Percentiles rank a stretch among this genome's conserved stretches.
Evolutionary conservation across 2,329 filamentous ascomycete genomes (phyloP).

Genomic region (Plectosphaerella plurivora): DNA sequence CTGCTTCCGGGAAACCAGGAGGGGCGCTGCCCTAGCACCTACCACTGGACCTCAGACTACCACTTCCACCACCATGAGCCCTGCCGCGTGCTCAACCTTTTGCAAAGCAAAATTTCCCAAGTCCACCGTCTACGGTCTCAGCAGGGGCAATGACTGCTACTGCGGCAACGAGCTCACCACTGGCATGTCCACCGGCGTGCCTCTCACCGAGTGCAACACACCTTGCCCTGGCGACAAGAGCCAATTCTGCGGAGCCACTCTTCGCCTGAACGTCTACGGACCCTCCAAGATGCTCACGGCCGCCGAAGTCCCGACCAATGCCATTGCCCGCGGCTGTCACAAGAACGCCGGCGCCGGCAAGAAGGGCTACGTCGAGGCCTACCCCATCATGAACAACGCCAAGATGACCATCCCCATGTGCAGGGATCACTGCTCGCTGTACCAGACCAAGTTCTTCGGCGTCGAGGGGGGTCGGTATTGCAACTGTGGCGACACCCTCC

Average conservation of each 20-base stretch:
- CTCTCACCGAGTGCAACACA: background rate
- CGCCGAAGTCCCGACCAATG: slow-evolving; percentile 7
- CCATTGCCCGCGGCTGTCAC: slow-evolving; percentile 6
- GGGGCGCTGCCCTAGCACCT: too few species aligned
- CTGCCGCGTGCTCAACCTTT: too few species aligned
- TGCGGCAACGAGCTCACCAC: slow-evolving; percentile 16
- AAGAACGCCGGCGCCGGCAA: slow-evolving; percentile 1
- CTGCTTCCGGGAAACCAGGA: too few species aligned
- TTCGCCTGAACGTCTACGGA: background rate
- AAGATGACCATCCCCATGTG: too few species aligned
- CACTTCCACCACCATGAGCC: too few species aligned
- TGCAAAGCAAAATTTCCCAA: too few species aligned
- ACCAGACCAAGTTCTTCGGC: too few species aligned
- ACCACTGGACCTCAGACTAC: too few species aligned
- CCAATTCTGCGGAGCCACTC: background rate
- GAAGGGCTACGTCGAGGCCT: slow-evolving; percentile 9
- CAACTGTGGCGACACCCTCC: too few species aligned
- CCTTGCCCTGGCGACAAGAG: background rate
- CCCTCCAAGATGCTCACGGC: slow-evolving; percentile 7
- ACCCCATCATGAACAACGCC: slow-evolving; percentile 5
- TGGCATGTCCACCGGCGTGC: slow-evolving; percentile 3
- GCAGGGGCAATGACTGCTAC: slow-evolving; percentile 17
- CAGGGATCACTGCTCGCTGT: too few species aligned
- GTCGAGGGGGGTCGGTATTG: too few species aligned
- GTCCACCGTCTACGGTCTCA: too few species aligned